A percentile compares a stretch with the other conserved stretches of the same genome.
phyloP scores from a whole-genome alignment of 2,329 filamentous ascomycete species.

The Beauveria caledonica region DNA sequence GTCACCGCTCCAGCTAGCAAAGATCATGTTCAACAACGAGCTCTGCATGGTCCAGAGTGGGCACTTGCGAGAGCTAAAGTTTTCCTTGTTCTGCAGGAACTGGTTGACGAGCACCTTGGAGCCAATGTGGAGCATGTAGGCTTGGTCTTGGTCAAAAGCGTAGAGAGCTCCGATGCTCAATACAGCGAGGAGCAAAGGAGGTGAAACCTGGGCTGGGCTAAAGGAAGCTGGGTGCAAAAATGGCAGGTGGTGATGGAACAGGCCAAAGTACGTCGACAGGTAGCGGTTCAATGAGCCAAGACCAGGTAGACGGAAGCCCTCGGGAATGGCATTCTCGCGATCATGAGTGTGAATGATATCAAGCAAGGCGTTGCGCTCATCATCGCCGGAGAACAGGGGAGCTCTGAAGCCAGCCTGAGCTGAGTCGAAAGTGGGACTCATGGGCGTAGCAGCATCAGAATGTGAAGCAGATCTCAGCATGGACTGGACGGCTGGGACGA shows the following conservation, averaged over 20 bases:
- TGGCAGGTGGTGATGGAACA: constrained; percentile 94
- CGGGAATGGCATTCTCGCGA: constrained; percentile 71
- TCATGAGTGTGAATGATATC: constrained; percentile 80
- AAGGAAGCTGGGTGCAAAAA: constrained; percentile 94
- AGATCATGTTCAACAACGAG: constrained; percentile 95
- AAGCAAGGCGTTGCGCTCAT: constrained; percentile 76
- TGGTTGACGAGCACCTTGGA: constrained; percentile 96
- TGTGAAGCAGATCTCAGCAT: constrained; percentile 65
- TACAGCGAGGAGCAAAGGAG: constrained; percentile 78
- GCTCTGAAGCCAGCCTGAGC: constrained; percentile 61
- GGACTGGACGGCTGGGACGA: constrained; percentile 60
- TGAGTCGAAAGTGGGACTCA: constrained; percentile 65
- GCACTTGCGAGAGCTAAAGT: constrained; percentile 96
- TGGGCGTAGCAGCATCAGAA: constrained; percentile 61
- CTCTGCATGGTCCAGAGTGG: constrained; percentile 98
- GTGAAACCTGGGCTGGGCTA: constrained; percentile 67
- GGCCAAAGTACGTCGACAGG: constrained; percentile 88
- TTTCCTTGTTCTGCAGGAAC: constrained; percentile 96
- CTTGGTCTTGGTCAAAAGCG: constrained; percentile 93
- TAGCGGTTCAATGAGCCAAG: constrained; percentile 81
- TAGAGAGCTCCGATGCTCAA: constrained; percentile 94
- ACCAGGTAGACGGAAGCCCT: constrained; percentile 81
- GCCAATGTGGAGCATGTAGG: constrained; percentile 93
- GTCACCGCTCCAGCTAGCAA: constrained; percentile 98
- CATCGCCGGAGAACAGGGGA: constrained; percentile 75